These are phyloP conservation scores for Blastocystis sp. DNA, from an alignment of 352 stramenopile species.

Conservation along the genomic window DNA sequence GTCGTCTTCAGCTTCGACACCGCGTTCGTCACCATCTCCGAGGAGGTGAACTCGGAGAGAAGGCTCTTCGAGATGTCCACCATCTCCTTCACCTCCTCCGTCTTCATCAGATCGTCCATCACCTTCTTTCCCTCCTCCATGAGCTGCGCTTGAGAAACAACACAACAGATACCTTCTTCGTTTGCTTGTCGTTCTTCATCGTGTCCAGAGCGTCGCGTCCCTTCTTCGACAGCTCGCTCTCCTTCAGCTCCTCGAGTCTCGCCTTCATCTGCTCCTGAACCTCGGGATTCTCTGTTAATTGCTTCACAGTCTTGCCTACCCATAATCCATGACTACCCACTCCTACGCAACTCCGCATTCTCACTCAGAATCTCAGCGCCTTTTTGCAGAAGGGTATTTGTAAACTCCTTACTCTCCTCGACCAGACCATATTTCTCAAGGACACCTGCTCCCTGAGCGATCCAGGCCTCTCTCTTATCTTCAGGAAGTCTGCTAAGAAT, in stretches of 20 bases:
- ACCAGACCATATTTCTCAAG: constrained; percentile 58
- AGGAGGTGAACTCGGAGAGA: constrained; percentile 43
- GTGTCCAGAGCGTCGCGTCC: constrained; percentile 18
- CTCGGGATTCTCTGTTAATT: constrained; percentile 36
- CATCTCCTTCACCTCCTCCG: constrained; percentile 57
- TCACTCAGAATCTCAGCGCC: constrained; percentile 30
- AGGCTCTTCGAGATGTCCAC: constrained; percentile 55
- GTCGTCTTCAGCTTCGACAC: constrained; percentile 55
- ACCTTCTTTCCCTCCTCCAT: constrained; percentile 61
- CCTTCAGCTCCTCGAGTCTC: constrained; percentile 32
- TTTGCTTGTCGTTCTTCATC: constrained; percentile 33
- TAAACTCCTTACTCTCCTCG: constrained; percentile 54
- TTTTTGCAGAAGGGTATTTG: constrained; percentile 25
- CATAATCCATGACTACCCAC: not conserved
- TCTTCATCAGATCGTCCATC: constrained; percentile 39
- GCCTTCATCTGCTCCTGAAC: constrained; percentile 36
- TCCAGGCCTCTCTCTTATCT: constrained; percentile 58
- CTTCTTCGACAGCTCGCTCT: constrained; percentile 50
- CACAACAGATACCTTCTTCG: constrained; percentile 32
- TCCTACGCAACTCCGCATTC: constrained; percentile 37
- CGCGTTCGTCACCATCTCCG: constrained; percentile 20
- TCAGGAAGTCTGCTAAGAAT: constrained; percentile 57
- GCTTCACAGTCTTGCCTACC: constrained; percentile 42
- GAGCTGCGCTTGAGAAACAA: not conserved
- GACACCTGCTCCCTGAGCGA: constrained; percentile 13